Conservation (phyloP, 2,329 filamentous ascomycete species). For the Apiospora kogelbergensis region DNA sequence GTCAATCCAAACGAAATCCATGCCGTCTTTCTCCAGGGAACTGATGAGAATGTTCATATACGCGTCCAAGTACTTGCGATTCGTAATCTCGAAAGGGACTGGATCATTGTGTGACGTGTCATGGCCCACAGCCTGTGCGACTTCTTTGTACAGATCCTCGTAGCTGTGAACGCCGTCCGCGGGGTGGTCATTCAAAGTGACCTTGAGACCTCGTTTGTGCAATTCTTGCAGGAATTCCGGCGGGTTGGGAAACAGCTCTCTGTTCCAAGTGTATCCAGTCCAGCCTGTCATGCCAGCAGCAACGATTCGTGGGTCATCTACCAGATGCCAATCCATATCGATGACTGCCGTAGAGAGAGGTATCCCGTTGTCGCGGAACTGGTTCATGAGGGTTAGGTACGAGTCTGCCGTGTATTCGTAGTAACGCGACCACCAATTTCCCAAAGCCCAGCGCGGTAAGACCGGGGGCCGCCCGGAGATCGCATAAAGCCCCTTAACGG, state of each 20-base stretch:
- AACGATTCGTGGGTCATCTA: slow-evolving; percentile 44
- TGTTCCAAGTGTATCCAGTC: slow-evolving; percentile 65
- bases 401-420: slow-evolving; percentile 56
- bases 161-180: slow-evolving; percentile 56
- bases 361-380: slow-evolving; percentile 49
- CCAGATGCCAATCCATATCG: slow-evolving; percentile 68
- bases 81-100: slow-evolving; percentile 56
- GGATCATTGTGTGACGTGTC: slow-evolving; percentile 50
- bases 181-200: slow-evolving; percentile 63
- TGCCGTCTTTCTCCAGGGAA: slow-evolving; percentile 53
- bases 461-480: slow-evolving; percentile 56
- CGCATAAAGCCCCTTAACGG: slow-evolving; percentile 53
- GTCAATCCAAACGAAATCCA: slow-evolving; percentile 68
- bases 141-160: slow-evolving; percentile 56
- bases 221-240: slow-evolving; percentile 49
- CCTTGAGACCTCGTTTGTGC: slow-evolving; percentile 50
- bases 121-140: slow-evolving; percentile 51
- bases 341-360: slow-evolving; percentile 60
- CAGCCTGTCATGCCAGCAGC: slow-evolving; percentile 43
- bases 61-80: slow-evolving; percentile 54
- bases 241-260: slow-evolving; percentile 56
- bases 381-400: slow-evolving; percentile 58
- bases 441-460: slow-evolving; percentile 57
- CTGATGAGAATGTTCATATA: slow-evolving; percentile 59
- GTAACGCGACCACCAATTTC: slow-evolving; percentile 68